These are phyloP conservation scores for Cryptococcus sp. DNA, from an alignment of 1,284 basidiomycete genomes.

Conservation along the genomic window DNA sequence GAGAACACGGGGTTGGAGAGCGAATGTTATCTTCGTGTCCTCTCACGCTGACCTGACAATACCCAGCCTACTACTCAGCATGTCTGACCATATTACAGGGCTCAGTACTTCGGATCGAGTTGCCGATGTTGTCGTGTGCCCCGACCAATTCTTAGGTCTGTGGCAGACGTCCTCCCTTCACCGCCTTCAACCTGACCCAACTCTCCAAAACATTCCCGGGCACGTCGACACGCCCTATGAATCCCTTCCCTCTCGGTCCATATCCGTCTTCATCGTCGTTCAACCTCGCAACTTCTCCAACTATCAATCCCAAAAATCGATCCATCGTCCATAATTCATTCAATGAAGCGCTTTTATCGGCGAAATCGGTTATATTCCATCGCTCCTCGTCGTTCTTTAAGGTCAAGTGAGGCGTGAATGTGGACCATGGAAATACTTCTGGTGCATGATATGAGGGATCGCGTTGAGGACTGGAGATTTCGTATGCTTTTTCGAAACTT, in stretches of 20 bases:
- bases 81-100: too few relatives aligned
- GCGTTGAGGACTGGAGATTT: not conserved
- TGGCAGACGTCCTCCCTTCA: too few relatives aligned
- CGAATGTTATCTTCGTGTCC: too few relatives aligned
- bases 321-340: conserved; percentile 4
- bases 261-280: conserved; percentile 7
- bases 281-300: conserved; percentile 12
- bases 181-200: conserved; percentile 3
- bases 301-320: conserved; percentile 9
- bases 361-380: not conserved
- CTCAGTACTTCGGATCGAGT: too few relatives aligned
- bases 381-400: not conserved
- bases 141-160: too few relatives aligned
- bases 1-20: too few relatives aligned
- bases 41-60: too few relatives aligned
- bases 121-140: too few relatives aligned
- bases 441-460: not conserved
- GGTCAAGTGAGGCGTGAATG: not conserved
- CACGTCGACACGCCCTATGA: conserved; percentile 10
- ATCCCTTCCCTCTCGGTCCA: conserved; percentile 9
- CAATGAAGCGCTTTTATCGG: not conserved
- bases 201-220: conserved; percentile 6
- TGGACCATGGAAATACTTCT: conserved; percentile 2
- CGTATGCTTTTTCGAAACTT: conserved; percentile 6
- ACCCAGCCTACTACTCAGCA: too few relatives aligned